Base-by-base conservation (phyloP, 768 basidiomycete species). In the Coprinopsis sp. region DNA sequence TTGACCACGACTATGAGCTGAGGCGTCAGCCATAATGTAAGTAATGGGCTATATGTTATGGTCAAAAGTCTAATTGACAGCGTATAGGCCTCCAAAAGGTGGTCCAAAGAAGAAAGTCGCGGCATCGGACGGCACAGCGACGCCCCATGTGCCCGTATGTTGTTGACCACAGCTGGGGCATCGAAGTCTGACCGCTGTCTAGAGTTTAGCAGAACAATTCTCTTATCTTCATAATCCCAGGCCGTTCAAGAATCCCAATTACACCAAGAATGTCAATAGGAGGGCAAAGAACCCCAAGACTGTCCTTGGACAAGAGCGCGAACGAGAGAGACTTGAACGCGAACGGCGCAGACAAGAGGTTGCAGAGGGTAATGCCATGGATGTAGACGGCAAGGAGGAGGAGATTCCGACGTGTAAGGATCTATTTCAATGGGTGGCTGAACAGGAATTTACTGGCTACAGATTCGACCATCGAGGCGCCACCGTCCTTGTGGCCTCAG, bases 381-480 rank as follows among this genome's bases (percentile, higher is more conserved):
- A 46, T n/a, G 53, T 51, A 38, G 54, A 68, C 41, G 41, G 84
- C 74, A 82, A 82, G 1, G 68, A 69, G 21, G 84, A 84, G 38
- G 88, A 90, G 27, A 60, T 80, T 3, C 82, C 86, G 0, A 84
- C 83, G 1, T 91, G 88, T 87, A 47, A 39, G 84, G n/a, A n/a
- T 24, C 14, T 14, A 21, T 16, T 6, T 27, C 45, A 7, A 6
- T 27, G 14, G 4, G 39, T 19, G n/a, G 3, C 18, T 29, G 24
- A 23, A 4, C 37, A 1, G 24, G 34, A 12, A 28, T 25, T 44
- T 25, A 49, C 27, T 18, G n/a, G n/a, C 24, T 30, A 44, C 51
- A 91, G 88, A 91, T 54, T 75, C 78, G 5, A 86, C 84, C 2
- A 87, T 92, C 36, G 90, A 92, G 59, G 88, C 90, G 4, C 87